Base-by-base conservation (phyloP, 352 stramenopile genomes). In the Phytophthora lateralis region DNA sequence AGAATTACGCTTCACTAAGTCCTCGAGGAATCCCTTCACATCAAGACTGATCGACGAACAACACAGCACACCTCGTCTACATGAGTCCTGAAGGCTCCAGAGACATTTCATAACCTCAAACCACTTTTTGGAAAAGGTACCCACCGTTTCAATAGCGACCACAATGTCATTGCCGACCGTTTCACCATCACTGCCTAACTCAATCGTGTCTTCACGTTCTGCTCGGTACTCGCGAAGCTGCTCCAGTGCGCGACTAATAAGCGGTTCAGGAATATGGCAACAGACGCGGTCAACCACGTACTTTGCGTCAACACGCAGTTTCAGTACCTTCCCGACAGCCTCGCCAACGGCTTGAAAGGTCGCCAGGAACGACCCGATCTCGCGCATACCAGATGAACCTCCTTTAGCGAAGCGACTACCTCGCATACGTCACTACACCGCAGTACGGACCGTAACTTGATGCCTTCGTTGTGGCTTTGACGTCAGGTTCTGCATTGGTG, bases 81-180 rank as follows among this genome's bases (percentile, higher is more conserved):
- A 63, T n/a, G 27, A 39, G 21, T 4, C 20, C 21, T 63, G 29
- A 20, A 51, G 38, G 18, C 57, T 56, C 46, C 55, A 57, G n/a
- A 63, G 4, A 37, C 45, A 63, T 21, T 57, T 63, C 46, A 63
- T 63, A 29, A 4, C 30, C 26, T 57, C 24, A 34, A 63, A 8
- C 35, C 56, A 35, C 21, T 35, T 24, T 55, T 26, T 32, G 0
- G 20, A 42, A 24, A 34, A 48, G 14, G 4, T 52, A 34, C 41
- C 29, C 18, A 60, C 43, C 30, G 43, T 51, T 51, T 60, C 12
- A 24, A 60, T 46, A n/a, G 12, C 27, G 6, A 60, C 18, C 3
- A 52, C 41, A 9, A 26, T 37, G 30, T 6, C 41, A 3, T 37
- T 4, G 2, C n/a, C 27, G 9, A 18, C 38, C 2, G 17, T 43